These are phyloP conservation scores for Xylariaceae sp. DNA, from an alignment of 2,329 filamentous ascomycete genomes.

Conservation along the genomic window DNA sequence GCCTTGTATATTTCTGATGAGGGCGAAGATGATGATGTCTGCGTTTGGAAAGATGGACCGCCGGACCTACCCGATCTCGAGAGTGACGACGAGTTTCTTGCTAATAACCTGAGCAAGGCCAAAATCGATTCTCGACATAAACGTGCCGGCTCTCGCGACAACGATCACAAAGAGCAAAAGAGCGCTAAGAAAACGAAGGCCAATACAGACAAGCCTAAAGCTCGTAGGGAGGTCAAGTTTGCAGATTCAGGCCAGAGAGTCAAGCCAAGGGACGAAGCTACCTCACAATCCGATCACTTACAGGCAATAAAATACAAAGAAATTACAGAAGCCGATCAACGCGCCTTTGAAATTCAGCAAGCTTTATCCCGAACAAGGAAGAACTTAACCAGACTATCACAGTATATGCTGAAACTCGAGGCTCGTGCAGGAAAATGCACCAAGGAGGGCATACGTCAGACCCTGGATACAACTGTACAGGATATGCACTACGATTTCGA, in stretches of 20 bases:
- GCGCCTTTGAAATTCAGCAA: conserved; percentile 15
- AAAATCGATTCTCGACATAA: neutral
- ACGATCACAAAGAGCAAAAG: neutral
- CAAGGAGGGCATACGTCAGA: conserved; percentile 27
- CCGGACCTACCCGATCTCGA: conserved; percentile 11
- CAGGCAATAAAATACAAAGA: neutral
- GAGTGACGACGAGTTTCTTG: conserved; percentile 11
- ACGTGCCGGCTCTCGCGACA: neutral
- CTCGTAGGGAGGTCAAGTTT: neutral
- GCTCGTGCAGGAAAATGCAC: conserved; percentile 23
- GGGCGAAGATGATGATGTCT: conserved; percentile 22
- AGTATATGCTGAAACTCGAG: conserved; percentile 30
- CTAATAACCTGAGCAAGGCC: neutral
- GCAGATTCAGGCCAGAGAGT: neutral
- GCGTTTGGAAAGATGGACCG: conserved; percentile 17
- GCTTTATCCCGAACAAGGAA: conserved; percentile 16
- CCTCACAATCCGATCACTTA: neutral
- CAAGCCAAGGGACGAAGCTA: neutral
- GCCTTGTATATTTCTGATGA: conserved; percentile 18
- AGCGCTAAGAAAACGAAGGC: neutral
- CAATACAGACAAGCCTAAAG: neutral
- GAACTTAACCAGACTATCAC: conserved; percentile 24
- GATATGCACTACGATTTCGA: conserved; percentile 13
- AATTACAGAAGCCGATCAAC: conserved; percentile 10
- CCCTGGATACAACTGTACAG: conserved; percentile 25